phyloP scores from a whole-genome alignment of 2,329 filamentous ascomycete species.

The Epichloe gansuensis region DNA sequence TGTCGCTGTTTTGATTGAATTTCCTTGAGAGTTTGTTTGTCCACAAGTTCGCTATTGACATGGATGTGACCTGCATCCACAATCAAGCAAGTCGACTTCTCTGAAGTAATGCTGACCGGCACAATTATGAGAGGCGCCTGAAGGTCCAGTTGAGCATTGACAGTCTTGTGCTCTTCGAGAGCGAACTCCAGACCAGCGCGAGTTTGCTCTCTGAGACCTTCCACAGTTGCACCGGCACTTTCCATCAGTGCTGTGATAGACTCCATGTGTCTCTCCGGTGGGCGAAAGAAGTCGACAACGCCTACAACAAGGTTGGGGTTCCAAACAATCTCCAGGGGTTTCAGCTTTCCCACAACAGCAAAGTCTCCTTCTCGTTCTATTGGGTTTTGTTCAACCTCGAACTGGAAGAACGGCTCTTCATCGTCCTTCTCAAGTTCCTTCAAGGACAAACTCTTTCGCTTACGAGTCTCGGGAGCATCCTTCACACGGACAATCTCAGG shows the following conservation, averaged over 20 bases:
- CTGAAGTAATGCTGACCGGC: constrained; percentile 76
- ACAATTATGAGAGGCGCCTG: constrained; percentile 94
- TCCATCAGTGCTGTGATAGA: constrained; percentile 95
- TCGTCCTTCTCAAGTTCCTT: constrained; percentile 38
- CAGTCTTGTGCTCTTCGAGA: constrained; percentile 91
- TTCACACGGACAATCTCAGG: constrained; percentile 95
- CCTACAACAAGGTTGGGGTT: constrained; percentile 89
- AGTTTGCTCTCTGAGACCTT: constrained; percentile 89
- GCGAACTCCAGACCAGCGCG: constrained; percentile 92
- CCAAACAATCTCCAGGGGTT: constrained; percentile 93
- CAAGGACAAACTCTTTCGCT: constrained; percentile 37
- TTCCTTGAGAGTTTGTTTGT: constrained; percentile 77
- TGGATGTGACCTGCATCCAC: constrained; percentile 93
- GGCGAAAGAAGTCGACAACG: constrained; percentile 88
- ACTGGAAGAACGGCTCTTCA: constrained; percentile 74
- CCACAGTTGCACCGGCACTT: constrained; percentile 85
- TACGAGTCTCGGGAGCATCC: constrained; percentile 50
- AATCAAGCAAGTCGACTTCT: constrained; percentile 77
- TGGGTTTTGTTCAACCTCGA: constrained; percentile 90
- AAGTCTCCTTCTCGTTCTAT: constrained; percentile 87
- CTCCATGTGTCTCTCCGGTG: constrained; percentile 94
- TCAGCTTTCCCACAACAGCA: constrained; percentile 78
- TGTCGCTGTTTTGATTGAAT: constrained; percentile 84
- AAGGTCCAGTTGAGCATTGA: constrained; percentile 90
- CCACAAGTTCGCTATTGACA: constrained; percentile 85